Conservation (phyloP, 2,329 filamentous ascomycete species). For the Sordariomycetes sp. region DNA sequence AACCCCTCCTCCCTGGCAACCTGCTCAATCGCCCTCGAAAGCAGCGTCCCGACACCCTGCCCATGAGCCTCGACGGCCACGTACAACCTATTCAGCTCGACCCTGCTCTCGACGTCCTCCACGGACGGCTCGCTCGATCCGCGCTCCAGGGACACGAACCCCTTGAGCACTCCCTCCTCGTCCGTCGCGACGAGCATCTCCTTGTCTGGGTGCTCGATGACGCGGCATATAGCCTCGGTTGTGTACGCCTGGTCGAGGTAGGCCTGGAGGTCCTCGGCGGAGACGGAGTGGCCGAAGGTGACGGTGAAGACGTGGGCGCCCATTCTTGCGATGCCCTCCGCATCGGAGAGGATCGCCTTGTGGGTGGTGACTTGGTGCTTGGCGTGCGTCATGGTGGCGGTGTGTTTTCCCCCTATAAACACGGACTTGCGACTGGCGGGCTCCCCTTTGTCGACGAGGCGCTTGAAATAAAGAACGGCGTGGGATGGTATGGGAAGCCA, state of each 20-base stretch:
- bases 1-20: constrained; percentile 22
- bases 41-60: constrained; percentile 19
- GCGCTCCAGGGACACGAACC: constrained; percentile 25
- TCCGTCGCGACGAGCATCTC: constrained; percentile 13
- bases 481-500: neutral
- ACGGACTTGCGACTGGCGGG: neutral
- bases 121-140: constrained; percentile 23
- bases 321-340: constrained; percentile 16
- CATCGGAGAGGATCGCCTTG: constrained; percentile 14
- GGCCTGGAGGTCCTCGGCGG: constrained; percentile 18
- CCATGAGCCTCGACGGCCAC: constrained; percentile 21
- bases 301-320: constrained; percentile 20
- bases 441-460: too few relatives aligned
- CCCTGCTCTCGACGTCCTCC: constrained; percentile 11
- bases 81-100: constrained; percentile 30
- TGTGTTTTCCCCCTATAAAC: neutral
- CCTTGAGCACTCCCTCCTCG: constrained; percentile 13
- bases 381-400: neutral
- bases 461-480: neutral
- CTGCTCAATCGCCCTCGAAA: constrained; percentile 15
- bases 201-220: constrained; percentile 12
- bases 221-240: constrained; percentile 14
- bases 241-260: constrained; percentile 16
- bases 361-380: constrained; percentile 7
- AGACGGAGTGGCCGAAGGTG: constrained; percentile 27